phyloP scores from a whole-genome alignment of 2,329 filamentous ascomycete species.

The Botrytis elliptica region DNA sequence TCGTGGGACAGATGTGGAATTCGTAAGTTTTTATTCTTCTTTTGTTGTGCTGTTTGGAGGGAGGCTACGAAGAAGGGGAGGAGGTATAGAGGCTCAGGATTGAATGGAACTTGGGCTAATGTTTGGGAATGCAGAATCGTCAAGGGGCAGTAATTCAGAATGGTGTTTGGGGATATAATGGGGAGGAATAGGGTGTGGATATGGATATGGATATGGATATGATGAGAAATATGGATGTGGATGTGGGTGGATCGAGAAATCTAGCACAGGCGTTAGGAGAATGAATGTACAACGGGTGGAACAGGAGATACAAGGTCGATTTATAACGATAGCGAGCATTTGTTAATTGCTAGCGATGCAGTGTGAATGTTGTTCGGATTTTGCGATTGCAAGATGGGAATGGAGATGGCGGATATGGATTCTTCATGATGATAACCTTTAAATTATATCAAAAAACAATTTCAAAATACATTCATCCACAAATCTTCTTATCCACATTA shows the following conservation, averaged over 20 bases:
- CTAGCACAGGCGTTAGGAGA: not conserved
- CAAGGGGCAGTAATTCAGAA: not conserved
- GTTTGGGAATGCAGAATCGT: not conserved
- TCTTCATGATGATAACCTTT: not conserved
- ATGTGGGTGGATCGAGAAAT: not conserved
- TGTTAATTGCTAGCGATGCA: not conserved
- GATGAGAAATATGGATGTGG: not conserved
- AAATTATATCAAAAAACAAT: not conserved
- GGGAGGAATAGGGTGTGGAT: not conserved
- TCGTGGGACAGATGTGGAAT: conserved; percentile 40
- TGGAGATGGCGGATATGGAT: not conserved
- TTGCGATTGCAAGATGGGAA: not conserved
- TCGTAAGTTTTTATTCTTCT: conserved; percentile 32
- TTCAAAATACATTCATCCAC: not conserved
- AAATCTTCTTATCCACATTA: not conserved
- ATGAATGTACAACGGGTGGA: not conserved
- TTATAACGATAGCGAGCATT: not conserved
- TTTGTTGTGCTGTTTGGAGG: not conserved
- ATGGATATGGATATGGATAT: not conserved
- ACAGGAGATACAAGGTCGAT: not conserved
- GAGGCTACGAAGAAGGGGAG: not conserved
- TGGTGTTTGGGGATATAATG: not conserved
- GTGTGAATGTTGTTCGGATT: not conserved
- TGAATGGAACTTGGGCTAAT: not conserved
- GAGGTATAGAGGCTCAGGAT: not conserved